Base-by-base conservation (phyloP, 805 yeast genomes). In the Nakazawaea molendinolei region DNA sequence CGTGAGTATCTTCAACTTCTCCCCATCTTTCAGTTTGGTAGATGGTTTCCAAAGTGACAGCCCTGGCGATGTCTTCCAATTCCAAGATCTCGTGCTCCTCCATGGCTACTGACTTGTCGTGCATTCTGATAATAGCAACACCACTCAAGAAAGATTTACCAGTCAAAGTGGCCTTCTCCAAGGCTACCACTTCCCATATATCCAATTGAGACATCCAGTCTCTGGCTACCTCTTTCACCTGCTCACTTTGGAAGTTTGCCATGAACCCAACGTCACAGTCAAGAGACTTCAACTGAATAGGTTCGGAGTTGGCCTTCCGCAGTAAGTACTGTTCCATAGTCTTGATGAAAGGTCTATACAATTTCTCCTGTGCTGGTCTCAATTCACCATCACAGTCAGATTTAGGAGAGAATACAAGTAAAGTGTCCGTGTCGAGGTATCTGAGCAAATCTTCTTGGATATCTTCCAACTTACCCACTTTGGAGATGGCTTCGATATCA, bases 1-100 rank as follows among this genome's bases (percentile, higher is more conserved):
- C 98, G 54, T 92, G 98, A 3, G 97, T 86, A 52, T 92, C 98
- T 61, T 92, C 97, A 17, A 90, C 97, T 58, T 90, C 97, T 22
- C 98, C 98, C 98, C 98, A 92, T 51, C 79, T 72, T 16, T 76
- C 77, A 23, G 95, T 84, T 60, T 92, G 99, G 58, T 74, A 74
- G 23, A 80, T 76, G 10, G 79, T 79, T 53, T 92, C 99, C 49
- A 92, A 65, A 39, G 82, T 79, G 8, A 87, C 87, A 40, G 82
- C 72, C 49, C 75, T 75, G 2, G 89, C 81, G 26, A 90, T 69
- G 43, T 86, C 84, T 36, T 81, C 87, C 13, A 84, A 60, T 3
- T 75, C 45, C 35, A 71, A 57, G 36, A 61, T 56, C 27, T 48
- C 55, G 3, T 43, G 33, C 28, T 57, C 46, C 3, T 45, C 26